Evolutionary conservation across 2,329 filamentous ascomycete species (phyloP), one percentile per base, ranked within the genome.

Genomic region (Pseudogymnoascus sp.): DNA sequence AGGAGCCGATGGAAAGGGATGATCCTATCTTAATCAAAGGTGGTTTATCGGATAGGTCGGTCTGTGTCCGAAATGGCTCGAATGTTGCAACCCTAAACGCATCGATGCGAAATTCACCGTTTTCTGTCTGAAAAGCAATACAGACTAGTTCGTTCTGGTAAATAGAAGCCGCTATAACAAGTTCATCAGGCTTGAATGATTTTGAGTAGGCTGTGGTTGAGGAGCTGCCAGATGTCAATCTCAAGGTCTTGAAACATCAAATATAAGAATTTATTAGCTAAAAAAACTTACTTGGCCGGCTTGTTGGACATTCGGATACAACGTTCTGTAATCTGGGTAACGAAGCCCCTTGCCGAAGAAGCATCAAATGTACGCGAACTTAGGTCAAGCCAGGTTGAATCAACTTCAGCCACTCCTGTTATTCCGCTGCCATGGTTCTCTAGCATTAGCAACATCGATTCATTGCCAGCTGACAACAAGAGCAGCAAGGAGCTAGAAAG

Each of bases 291-390:
- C 59, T 40, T 38, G 18, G 33, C 18, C 16, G 28, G 28, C 50
- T 12, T 56, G 28, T 56, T n/a, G 28, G 60, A 44, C 16, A 63
- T 23, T 10, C 44, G 47, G 7, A 82, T 72, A 16, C 69, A 75
- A 31, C 70, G 73, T 62, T 82, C 80, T 0, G 84, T 86, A 3
- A 86, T 75, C 68, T 88, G 85, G 2, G 84, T 71, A 4, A 81
- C 75, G 1, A 70, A 71, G 1, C 74, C 73, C 2, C 74, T 70
- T 4, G 72, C 68, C 33, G 76, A 74, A 2, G 72, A 70, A 11
- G 79, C 76, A 18, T 77, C 76, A 25, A 87, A 73, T 0, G 85
- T 88, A 50, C 80, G 76, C 3, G 78, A 80, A 1, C 73, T 73
- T 14, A 82, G 71, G 67, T 87, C 84, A 64, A 86, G 83, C 7